Evolutionary conservation across 257 asterid genomes (phyloP).

Genomic region (Scutellaria minor): DNA sequence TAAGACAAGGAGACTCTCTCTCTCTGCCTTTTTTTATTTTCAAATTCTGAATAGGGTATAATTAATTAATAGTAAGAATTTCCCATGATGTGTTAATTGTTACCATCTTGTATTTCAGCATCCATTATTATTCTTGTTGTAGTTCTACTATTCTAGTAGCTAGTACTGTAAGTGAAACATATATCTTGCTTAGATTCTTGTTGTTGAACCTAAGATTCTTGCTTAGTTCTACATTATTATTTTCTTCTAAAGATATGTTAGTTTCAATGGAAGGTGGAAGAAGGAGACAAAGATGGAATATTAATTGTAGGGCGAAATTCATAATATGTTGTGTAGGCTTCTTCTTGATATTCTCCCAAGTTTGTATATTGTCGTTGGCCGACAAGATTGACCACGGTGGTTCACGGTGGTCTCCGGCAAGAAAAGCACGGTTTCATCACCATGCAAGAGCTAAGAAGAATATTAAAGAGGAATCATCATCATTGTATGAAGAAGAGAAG

Average conservation of each 20-base stretch:
- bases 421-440: slow-evolving; percentile 44
- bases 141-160: no score
- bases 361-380: slow-evolving; percentile 36
- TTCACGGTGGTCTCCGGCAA: slow-evolving; percentile 44
- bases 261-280: slow-evolving; percentile 22
- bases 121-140: neutral
- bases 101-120: slow-evolving; percentile 11
- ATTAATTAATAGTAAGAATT: no score
- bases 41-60: no score
- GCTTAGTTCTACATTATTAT: no score
- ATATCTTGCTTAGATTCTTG: no score
- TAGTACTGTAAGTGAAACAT: no score
- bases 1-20: slow-evolving; percentile 51
- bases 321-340: slow-evolving; percentile 33
- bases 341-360: slow-evolving; percentile 42
- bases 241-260: no score
- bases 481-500: slow-evolving; percentile 48
- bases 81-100: neutral
- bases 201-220: no score
- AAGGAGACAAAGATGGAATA: slow-evolving; percentile 23
- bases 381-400: slow-evolving; percentile 15
- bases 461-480: no score
- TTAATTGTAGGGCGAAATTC: slow-evolving; percentile 20
- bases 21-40: neutral
- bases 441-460: slow-evolving; percentile 31